Evolutionary conservation across 2,329 filamentous ascomycete species (phyloP), one percentile per base, ranked within the genome.

Genomic region (Sarocladium oryzae): DNA sequence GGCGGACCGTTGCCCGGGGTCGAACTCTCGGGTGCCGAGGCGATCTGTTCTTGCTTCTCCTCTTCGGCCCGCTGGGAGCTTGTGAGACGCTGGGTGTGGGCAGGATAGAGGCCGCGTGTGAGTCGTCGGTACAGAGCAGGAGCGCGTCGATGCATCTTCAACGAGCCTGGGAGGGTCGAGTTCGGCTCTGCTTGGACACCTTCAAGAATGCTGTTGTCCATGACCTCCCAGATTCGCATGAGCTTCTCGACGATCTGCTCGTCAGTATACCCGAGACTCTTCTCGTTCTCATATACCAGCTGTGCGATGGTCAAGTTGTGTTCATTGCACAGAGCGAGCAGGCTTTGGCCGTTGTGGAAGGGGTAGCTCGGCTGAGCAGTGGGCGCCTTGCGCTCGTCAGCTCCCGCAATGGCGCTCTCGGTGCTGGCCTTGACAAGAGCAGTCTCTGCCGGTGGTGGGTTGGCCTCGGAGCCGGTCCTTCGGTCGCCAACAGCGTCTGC

Each of bases 301-400:
- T 77, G 74, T 1, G 74, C 74, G 24, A 77, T 77, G 3, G 74
- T 77, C 6, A 77, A 61, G 51, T 76, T 77, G 59, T 77, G 71
- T 55, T 74, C 72, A 46, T 71, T 67, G 52, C 74, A 77, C 2
- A 77, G 59, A 3, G 69, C 65, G 38, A 77, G 58, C 23, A 77
- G 58, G 55, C 73, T 77, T 45, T 60, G 60, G 6, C 71, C 73
- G 41, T 77, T 69, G 33, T 69, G 71, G 60, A 77, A 77, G 1
- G 72, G 66, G 52, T 75, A 75, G 4, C 67, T 66, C 16, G 74
- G 74, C 36, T 70, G 68, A 23, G 63, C 56, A 54, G 11, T 61
- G 54, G 23, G 46, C 11, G 35, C 52, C 15, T 57, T 53, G 23
- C 54, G 56, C 20, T 60, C 53, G 6, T 52, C 50, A 4, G 54